Percentiles rank a stretch among this genome's conserved stretches.
phyloP scores from a whole-genome alignment of 2,329 filamentous ascomycete genomes.

The Sporothrix schenckii region DNA sequence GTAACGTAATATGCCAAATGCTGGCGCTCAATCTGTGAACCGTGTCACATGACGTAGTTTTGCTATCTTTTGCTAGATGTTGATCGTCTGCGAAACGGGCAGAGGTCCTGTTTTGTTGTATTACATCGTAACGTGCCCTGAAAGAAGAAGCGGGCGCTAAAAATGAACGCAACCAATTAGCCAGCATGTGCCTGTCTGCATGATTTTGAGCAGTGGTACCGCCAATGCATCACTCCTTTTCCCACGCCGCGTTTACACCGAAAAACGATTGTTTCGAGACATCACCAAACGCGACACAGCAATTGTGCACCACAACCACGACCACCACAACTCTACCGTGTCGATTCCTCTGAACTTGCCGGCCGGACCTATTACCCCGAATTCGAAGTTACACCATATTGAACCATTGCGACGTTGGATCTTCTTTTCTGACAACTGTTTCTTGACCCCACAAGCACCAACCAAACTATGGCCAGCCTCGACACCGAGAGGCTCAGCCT shows the following conservation, averaged over 20 bases:
- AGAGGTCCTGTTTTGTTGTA: not conserved
- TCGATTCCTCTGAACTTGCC: not conserved
- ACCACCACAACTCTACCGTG: not conserved
- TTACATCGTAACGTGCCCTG: not conserved
- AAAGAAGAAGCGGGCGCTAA: conserved; percentile 10
- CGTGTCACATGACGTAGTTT: conserved; percentile 24
- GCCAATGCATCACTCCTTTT: conserved; percentile 15
- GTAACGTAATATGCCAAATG: not conserved
- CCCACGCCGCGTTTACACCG: conserved; percentile 13
- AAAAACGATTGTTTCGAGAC: not conserved
- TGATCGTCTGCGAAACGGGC: not conserved
- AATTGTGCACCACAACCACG: too few relatives aligned
- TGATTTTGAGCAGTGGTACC: not conserved
- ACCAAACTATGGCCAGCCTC: conserved; percentile 43
- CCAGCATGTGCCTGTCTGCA: not conserved
- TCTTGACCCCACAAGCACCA: too few relatives aligned
- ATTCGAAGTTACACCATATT: not conserved
- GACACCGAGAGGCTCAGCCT: conserved; percentile 54
- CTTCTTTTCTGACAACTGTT: not conserved
- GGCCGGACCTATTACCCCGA: too few relatives aligned
- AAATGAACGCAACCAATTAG: not conserved
- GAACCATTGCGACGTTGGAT: not conserved
- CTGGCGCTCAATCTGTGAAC: not conserved
- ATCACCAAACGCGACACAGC: conserved; percentile 5
- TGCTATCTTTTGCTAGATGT: not conserved